Evolutionary conservation across 169 alveolate genomes (phyloP).

Genomic region (Cryptosporidium parvum): DNA sequence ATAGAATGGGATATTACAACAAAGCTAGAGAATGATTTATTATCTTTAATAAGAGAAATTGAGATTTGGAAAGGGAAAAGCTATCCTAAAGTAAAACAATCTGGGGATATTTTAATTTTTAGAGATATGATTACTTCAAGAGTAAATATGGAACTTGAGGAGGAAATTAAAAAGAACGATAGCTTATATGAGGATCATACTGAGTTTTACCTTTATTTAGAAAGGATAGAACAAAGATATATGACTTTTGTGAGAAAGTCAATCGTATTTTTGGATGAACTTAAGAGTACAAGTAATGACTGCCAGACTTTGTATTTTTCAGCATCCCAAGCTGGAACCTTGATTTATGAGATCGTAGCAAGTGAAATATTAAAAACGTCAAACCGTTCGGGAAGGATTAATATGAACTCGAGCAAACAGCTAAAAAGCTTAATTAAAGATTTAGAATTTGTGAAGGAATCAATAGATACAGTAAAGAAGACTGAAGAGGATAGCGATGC

Average conservation of each 20-base stretch:
- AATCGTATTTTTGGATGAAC: slow-evolving; percentile 17
- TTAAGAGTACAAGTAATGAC: neutral
- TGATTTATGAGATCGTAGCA: slow-evolving; percentile 31
- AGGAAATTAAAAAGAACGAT: neutral
- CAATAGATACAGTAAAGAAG: slow-evolving; percentile 29
- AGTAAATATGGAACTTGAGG: slow-evolving; percentile 23
- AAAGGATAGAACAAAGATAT: neutral
- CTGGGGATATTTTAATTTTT: neutral
- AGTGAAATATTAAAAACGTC: slow-evolving; percentile 25
- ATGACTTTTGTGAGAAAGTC: slow-evolving; percentile 17
- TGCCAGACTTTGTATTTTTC: slow-evolving; percentile 17
- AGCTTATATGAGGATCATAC: neutral
- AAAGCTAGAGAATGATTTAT: neutral
- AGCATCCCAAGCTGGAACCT: slow-evolving; percentile 32
- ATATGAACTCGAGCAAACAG: neutral
- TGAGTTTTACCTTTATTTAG: neutral
- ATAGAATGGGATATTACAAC: neutral
- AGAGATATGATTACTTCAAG: neutral
- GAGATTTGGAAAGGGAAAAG: neutral
- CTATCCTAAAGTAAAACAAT: neutral
- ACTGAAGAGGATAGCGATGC: slow-evolving; percentile 18
- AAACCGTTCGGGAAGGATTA: neutral
- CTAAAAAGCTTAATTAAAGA: slow-evolving; percentile 21
- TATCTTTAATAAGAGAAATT: too few species aligned
- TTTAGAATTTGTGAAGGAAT: slow-evolving; percentile 28